Evolutionary conservation across 805 yeast genomes (phyloP).

Genomic region (Yarrowia bubula): DNA sequence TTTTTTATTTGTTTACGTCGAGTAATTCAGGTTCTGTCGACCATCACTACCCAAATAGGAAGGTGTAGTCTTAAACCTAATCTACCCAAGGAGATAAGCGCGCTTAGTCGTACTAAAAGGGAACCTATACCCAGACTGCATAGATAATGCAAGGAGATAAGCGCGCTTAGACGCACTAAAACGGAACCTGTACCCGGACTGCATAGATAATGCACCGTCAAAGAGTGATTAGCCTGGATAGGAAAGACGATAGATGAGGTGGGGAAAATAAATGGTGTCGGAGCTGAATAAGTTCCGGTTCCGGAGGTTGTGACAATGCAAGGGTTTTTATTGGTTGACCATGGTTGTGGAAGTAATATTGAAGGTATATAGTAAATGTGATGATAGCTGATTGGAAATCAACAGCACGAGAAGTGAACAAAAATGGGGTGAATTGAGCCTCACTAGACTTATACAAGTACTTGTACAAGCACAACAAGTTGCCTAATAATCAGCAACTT

Average conservation of each 20-base stretch:
- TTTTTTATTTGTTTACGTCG: too few relatives aligned
- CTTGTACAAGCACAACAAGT: too few relatives aligned
- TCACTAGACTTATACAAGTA: too few relatives aligned
- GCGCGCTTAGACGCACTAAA: neutral
- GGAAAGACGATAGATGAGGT: neutral
- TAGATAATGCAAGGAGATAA: slow-evolving; percentile 1
- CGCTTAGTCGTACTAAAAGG: neutral
- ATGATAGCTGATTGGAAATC: too few relatives aligned
- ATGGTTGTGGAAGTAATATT: too few relatives aligned
- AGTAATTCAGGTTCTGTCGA: too few relatives aligned
- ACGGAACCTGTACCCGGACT: neutral
- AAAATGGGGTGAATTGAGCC: too few relatives aligned
- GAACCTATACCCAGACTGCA: neutral
- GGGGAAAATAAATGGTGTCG: neutral
- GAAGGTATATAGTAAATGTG: too few relatives aligned
- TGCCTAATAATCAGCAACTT: too few relatives aligned
- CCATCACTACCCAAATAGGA: neutral
- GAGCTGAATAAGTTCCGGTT: neutral
- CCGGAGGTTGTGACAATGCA: neutral
- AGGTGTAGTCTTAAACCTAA: neutral
- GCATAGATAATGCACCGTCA: neutral
- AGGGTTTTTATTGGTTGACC: too few relatives aligned
- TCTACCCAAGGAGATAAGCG: too few relatives aligned
- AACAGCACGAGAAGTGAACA: too few relatives aligned
- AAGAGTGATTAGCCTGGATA: neutral